Base-by-base conservation (phyloP, 192 early-diverging fungal genomes). In the Coemansia sp. region DNA sequence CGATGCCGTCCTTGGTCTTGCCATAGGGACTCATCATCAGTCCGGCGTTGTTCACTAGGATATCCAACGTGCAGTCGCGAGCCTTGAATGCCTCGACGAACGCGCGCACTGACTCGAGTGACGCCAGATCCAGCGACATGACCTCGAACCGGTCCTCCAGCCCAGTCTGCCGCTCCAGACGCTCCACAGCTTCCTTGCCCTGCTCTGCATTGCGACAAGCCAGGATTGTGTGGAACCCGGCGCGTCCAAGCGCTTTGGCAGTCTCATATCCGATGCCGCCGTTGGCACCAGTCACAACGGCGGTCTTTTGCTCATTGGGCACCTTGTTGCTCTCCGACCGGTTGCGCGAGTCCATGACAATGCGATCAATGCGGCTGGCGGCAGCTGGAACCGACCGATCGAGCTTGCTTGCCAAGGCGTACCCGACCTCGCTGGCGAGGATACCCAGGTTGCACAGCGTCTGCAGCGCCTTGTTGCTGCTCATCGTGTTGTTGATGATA, bases 231-330 rank as follows among this genome's bases (percentile, higher is more conserved):
- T 67, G 63, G 70, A 67, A 84, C 7, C 86, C 87, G 37, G 86
- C 86, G 4, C 84, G 74, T 1, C 84, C 84, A 12, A 90, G 43
- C 0, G 84, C 86, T 59, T 86, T 85, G 62, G 85, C 82, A 8
- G 85, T 87, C 54, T 86, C 86, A 42, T 66, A 85, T 12, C 89
- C 89, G 17, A 89, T 82, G 9, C 89, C 89, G 29, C 73, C 57
- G 68, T 90, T 88, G 27, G 87, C 89, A 6, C 89, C 88, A n/a
- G 78, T 81, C 20, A 81, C 73, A 12, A 81, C 58, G 7, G 78
- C 78, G 37, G 75, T 40, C 54, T 71, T 71, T 0, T 65, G 11
- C 61, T 74, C 77, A 40, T 78, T 68, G 35, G 43, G 35, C 7
- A 45, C 25, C 11, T 11, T 40, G 38, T 59, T 58, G 7, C 31